Conservation (phyloP, 2,329 filamentous ascomycete genomes). For the Stemphylium beticola region DNA sequence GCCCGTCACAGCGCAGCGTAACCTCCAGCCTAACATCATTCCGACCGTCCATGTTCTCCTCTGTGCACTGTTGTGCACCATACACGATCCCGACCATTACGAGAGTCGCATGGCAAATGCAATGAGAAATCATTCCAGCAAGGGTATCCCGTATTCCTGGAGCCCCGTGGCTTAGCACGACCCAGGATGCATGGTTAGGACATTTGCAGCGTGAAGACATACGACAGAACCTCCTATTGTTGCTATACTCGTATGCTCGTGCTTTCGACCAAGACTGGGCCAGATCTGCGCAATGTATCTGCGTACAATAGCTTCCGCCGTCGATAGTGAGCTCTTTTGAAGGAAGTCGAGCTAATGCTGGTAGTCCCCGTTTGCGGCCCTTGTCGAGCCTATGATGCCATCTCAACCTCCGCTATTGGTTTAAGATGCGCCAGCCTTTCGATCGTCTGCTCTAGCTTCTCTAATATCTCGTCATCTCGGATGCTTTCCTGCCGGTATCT, state of each 20-base stretch:
- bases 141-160: too few relatives aligned
- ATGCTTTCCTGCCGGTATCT: not conserved
- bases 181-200: too few relatives aligned
- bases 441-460: not conserved
- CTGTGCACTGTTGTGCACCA: too few relatives aligned
- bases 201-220: not conserved
- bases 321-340: not conserved
- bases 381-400: conserved; percentile 2
- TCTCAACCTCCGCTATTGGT: not conserved
- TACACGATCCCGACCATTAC: too few relatives aligned
- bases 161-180: too few relatives aligned
- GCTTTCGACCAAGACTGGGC: not conserved
- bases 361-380: not conserved
- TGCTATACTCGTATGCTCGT: not conserved
- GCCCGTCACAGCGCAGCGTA: too few relatives aligned
- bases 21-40: too few relatives aligned
- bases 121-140: too few relatives aligned
- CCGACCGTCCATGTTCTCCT: too few relatives aligned
- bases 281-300: conserved; percentile 3
- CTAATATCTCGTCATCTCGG: conserved; percentile 2
- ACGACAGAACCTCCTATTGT: not conserved
- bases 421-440: not conserved
- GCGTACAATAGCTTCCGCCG: conserved; percentile 3
- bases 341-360: not conserved
- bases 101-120: too few relatives aligned